Evolutionary conservation across 1,284 basidiomycete species (phyloP).

Genomic region (Naganishia liquefaciens): DNA sequence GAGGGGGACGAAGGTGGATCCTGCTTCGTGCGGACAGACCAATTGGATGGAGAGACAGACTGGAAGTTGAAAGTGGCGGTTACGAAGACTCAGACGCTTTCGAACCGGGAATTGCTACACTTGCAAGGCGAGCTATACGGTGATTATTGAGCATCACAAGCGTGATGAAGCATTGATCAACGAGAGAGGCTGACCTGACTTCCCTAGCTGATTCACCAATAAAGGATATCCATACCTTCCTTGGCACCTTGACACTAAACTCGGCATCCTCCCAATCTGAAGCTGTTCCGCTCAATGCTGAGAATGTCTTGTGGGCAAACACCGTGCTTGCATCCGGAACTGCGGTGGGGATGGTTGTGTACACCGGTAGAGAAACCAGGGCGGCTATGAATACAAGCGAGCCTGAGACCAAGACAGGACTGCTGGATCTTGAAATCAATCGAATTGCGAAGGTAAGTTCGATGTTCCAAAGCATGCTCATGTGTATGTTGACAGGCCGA

Average conservation of each 20-base stretch:
- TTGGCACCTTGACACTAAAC: slow-evolving; percentile 81
- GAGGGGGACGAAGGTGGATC: slow-evolving; percentile 66
- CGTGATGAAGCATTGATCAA: slow-evolving; percentile 3
- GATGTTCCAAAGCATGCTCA: neutral
- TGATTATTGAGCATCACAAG: slow-evolving; percentile 47
- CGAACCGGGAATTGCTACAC: slow-evolving; percentile 66
- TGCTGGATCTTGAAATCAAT: slow-evolving; percentile 94
- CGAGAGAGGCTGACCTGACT: slow-evolving; percentile 14
- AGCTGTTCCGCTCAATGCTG: slow-evolving; percentile 79
- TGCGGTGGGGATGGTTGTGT: slow-evolving; percentile 88
- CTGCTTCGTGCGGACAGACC: slow-evolving; percentile 96
- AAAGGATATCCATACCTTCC: slow-evolving; percentile 95
- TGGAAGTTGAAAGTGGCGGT: slow-evolving; percentile 96
- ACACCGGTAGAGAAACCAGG: slow-evolving; percentile 91
- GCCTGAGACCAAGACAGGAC: slow-evolving; percentile 90
- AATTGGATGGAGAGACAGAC: slow-evolving; percentile 97
- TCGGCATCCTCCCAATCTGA: slow-evolving; percentile 59
- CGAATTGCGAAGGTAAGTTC: slow-evolving; percentile 79
- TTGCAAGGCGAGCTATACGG: slow-evolving; percentile 84
- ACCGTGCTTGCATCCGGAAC: slow-evolving; percentile 95
- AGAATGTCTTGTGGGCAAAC: slow-evolving; percentile 96
- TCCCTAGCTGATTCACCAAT: slow-evolving; percentile 81
- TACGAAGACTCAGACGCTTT: slow-evolving; percentile 74
- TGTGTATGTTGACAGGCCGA: slow-evolving; percentile 5
- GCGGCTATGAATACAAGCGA: slow-evolving; percentile 99